phyloP scores from a whole-genome alignment of 768 basidiomycete species.

The Psilocybe tampanensis region DNA sequence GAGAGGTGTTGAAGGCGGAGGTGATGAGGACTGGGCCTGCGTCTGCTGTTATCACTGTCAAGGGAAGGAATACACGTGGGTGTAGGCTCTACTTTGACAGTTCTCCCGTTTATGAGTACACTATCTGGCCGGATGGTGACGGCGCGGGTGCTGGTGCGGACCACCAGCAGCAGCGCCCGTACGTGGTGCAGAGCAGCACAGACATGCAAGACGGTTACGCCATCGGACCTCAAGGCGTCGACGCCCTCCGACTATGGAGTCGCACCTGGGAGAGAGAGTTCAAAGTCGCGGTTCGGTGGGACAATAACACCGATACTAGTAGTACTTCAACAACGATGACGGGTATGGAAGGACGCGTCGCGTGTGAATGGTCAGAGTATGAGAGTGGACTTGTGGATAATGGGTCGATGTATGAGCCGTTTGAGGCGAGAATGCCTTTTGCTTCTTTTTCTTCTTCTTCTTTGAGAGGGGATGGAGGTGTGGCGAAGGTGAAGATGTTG shows the following conservation, averaged over 20 bases:
- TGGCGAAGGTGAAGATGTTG: too few relatives aligned
- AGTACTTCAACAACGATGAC: too few relatives aligned
- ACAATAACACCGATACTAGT: not conserved
- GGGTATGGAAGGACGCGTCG: conserved; percentile 45
- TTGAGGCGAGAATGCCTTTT: not conserved
- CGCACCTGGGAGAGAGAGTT: conserved; percentile 59
- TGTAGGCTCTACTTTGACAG: conserved; percentile 62
- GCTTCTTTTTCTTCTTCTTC: too few relatives aligned
- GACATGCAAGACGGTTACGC: conserved; percentile 46
- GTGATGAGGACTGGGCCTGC: conserved; percentile 41
- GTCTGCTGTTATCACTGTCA: conserved; percentile 50
- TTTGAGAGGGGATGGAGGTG: conserved; percentile 22
- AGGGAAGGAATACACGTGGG: conserved; percentile 61
- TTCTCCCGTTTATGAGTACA: conserved; percentile 39
- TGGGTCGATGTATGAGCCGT: conserved; percentile 21
- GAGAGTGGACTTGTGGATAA: conserved; percentile 56
- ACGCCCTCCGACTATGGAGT: conserved; percentile 58
- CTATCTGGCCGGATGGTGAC: conserved; percentile 28
- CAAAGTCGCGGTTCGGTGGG: conserved; percentile 55
- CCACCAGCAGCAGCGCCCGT: not conserved
- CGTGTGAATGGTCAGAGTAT: conserved; percentile 72
- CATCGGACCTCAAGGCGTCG: conserved; percentile 29
- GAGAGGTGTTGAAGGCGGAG: conserved; percentile 36
- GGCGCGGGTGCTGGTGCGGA: too few relatives aligned
- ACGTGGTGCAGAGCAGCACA: not conserved